Conservation (phyloP, 2,329 filamentous ascomycete species). For the Kalmusia sp. region DNA sequence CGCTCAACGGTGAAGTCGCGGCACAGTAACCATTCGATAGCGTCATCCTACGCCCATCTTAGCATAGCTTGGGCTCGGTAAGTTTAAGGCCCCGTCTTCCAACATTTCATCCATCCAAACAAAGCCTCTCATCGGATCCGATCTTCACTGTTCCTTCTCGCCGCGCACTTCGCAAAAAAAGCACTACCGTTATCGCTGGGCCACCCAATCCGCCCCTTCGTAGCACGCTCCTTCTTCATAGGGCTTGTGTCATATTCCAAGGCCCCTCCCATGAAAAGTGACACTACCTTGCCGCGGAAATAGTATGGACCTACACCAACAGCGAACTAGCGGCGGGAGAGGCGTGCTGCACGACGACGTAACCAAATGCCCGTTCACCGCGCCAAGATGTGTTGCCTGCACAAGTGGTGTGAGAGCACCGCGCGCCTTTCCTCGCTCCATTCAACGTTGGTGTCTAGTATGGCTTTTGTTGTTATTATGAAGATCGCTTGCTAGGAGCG, state of each 20-base stretch:
- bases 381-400: conserved; percentile 2
- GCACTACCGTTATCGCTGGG: background rate
- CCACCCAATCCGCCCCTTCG: background rate
- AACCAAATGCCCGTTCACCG: background rate
- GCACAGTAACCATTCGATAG: background rate
- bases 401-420: background rate
- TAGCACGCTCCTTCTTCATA: background rate
- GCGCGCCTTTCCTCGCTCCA: background rate
- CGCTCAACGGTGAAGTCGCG: conserved; percentile 4
- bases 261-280: background rate
- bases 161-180: background rate
- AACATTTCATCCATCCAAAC: background rate
- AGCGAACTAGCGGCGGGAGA: conserved; percentile 2
- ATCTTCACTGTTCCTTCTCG: background rate
- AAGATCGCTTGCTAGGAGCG: conserved; percentile 3
- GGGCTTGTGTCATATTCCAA: background rate
- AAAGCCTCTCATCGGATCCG: background rate
- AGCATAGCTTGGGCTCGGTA: background rate
- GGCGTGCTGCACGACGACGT: conserved; percentile 9
- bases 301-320: background rate
- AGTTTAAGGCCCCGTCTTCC: background rate
- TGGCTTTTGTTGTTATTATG: background rate
- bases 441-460: background rate
- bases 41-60: background rate
- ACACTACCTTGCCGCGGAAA: background rate